Conservation (phyloP, 2,329 filamentous ascomycete genomes). For the Fusarium longipes region DNA sequence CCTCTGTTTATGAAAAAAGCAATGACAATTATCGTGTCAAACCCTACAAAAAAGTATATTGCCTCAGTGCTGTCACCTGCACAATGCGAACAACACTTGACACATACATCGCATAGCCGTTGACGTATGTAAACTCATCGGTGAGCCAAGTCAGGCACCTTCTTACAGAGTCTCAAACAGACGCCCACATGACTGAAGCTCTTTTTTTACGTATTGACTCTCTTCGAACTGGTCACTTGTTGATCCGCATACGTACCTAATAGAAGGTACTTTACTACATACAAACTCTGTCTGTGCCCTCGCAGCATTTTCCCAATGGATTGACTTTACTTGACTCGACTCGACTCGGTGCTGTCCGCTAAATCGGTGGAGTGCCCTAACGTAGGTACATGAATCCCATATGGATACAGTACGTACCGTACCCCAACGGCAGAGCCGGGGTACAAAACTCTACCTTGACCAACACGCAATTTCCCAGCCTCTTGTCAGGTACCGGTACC, state of each 20-base stretch:
- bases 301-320: conserved; percentile 23
- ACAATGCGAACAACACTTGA: conserved; percentile 6
- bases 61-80: conserved; percentile 31
- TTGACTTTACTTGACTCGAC: conserved; percentile 5
- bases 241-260: conserved; percentile 3
- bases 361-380: conserved; percentile 38
- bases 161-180: not conserved
- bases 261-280: not conserved
- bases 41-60: conserved; percentile 22
- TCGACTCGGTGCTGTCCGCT: conserved; percentile 45
- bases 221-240: conserved; percentile 5
- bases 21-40: not conserved
- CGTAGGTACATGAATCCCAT: conserved; percentile 2
- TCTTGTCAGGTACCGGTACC: conserved; percentile 34
- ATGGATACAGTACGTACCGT: not conserved
- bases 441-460: conserved; percentile 40
- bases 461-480: conserved; percentile 42
- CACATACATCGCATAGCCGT: conserved; percentile 16
- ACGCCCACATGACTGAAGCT: not conserved
- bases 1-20: conserved; percentile 15
- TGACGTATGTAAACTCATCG: conserved; percentile 22
- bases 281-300: conserved; percentile 32
- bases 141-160: conserved; percentile 12
- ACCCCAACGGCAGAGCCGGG: conserved; percentile 36
- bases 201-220: not conserved